Conservation (phyloP, 768 basidiomycete genomes). For the Lactifluus volemus region DNA sequence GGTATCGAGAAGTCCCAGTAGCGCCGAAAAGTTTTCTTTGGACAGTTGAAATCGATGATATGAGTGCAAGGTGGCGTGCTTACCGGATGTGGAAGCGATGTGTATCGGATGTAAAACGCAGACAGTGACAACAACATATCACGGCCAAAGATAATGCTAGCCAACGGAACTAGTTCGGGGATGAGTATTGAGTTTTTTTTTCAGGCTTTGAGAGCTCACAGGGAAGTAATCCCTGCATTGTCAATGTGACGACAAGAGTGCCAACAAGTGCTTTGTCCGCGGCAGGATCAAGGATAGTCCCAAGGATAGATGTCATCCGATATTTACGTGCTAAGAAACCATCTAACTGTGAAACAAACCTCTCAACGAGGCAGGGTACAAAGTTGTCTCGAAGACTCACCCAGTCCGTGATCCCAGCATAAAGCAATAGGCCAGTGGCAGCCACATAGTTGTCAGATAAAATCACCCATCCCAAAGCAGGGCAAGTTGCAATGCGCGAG, state of each 20-base stretch:
- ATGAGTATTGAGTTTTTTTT: background rate
- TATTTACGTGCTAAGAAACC: conserved; percentile 83
- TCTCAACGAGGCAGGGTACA: background rate
- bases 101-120: conserved; percentile 91
- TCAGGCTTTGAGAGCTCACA: conserved; percentile 35
- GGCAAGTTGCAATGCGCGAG: conserved; percentile 84
- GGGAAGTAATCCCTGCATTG: conserved; percentile 77
- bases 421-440: conserved; percentile 78
- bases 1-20: conserved; percentile 98
- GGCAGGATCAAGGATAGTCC: conserved; percentile 92
- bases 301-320: conserved; percentile 86
- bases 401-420: conserved; percentile 88
- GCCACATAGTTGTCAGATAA: conserved; percentile 68
- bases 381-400: conserved; percentile 31
- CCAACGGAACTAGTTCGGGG: conserved; percentile 62
- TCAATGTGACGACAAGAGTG: conserved; percentile 79
- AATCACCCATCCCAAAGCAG: conserved; percentile 86
- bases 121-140: conserved; percentile 80
- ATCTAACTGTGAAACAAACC: conserved; percentile 56
- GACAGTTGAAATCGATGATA: conserved; percentile 5
- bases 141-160: conserved; percentile 78
- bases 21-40: conserved; percentile 79
- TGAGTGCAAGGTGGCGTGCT: conserved; percentile 24
- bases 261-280: conserved; percentile 97
- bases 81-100: conserved; percentile 80